phyloP scores from a whole-genome alignment of 768 basidiomycete species.

The Xerocomellus intermedius region DNA sequence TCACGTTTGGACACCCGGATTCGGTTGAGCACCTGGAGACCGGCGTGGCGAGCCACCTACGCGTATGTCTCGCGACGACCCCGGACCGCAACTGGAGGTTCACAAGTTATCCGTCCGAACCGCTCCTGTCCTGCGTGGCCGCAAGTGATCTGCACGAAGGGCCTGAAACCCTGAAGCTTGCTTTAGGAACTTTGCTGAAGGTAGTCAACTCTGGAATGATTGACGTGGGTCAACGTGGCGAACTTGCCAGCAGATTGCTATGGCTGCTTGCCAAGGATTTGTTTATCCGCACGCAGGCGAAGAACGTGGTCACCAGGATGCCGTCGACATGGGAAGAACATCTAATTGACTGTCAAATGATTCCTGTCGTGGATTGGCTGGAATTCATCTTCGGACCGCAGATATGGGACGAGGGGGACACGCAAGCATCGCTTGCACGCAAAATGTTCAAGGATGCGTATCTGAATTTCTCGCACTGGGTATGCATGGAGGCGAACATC shows the following conservation, averaged over 20 bases:
- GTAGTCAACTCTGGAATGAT: conserved; percentile 8
- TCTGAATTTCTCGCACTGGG: conserved; percentile 15
- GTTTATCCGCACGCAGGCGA: background rate
- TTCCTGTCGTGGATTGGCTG: conserved; percentile 11
- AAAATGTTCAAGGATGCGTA: conserved; percentile 6
- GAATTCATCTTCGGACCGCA: conserved; percentile 9
- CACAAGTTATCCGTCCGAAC: conserved; percentile 18
- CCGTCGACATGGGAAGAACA: conserved; percentile 5
- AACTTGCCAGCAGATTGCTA: conserved; percentile 1
- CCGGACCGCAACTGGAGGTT: conserved; percentile 10
- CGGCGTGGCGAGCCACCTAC: conserved; percentile 13
- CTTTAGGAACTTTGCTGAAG: background rate
- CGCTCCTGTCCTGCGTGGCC: conserved; percentile 13
- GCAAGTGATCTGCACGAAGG: background rate
- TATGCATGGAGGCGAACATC: conserved; percentile 11
- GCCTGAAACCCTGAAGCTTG: background rate
- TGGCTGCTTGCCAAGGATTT: conserved; percentile 8
- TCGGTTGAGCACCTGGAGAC: conserved; percentile 1
- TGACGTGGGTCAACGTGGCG: conserved; percentile 2
- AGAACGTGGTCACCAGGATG: background rate
- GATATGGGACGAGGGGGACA: background rate
- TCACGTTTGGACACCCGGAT: conserved; percentile 1
- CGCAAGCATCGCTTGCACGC: background rate
- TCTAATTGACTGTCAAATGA: conserved; percentile 10
- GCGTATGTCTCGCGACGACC: conserved; percentile 6